phyloP scores from a whole-genome alignment of 306 rosid species.

The Dalbergia oliveri region DNA sequence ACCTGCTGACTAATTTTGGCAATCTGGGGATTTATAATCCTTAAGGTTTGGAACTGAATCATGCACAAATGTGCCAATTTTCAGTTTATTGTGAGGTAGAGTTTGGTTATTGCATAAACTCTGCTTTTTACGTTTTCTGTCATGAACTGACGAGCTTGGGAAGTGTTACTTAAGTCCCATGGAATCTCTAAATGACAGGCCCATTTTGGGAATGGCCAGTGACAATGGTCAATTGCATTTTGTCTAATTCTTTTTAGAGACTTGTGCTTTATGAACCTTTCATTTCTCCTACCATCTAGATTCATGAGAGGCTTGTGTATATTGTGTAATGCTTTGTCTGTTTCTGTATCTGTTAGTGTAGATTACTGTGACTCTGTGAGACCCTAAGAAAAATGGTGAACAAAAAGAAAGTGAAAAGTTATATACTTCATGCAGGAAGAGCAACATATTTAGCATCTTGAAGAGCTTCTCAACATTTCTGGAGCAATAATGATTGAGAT shows the following conservation, averaged over 20 bases:
- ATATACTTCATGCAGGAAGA: constrained; percentile 7
- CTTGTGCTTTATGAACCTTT: constrained; percentile 4
- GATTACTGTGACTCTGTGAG: too few species aligned
- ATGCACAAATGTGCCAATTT: neutral
- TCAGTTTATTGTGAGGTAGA: neutral
- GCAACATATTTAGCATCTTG: neutral
- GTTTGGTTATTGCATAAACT: constrained; percentile 17
- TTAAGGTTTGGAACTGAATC: neutral
- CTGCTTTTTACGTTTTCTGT: constrained; percentile 2
- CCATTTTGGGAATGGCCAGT: constrained; percentile 21
- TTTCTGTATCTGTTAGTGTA: too few species aligned
- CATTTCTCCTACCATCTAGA: constrained; percentile 29
- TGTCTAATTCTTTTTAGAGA: neutral
- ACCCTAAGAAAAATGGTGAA: neutral
- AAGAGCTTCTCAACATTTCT: constrained; percentile 16
- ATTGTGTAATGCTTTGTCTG: neutral
- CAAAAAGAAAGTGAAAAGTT: constrained; percentile 20
- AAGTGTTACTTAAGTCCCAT: constrained; percentile 23
- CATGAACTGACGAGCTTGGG: constrained; percentile 6
- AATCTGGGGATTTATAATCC: constrained; percentile 21
- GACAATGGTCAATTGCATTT: neutral
- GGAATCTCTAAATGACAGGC: neutral
- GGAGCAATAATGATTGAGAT: neutral
- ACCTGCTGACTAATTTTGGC: neutral
- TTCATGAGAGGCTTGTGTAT: constrained; percentile 17